Evolutionary conservation across 1,284 basidiomycete species (phyloP), one percentile per base, ranked within the genome.

Genomic region (Sporisorium exsertum): DNA sequence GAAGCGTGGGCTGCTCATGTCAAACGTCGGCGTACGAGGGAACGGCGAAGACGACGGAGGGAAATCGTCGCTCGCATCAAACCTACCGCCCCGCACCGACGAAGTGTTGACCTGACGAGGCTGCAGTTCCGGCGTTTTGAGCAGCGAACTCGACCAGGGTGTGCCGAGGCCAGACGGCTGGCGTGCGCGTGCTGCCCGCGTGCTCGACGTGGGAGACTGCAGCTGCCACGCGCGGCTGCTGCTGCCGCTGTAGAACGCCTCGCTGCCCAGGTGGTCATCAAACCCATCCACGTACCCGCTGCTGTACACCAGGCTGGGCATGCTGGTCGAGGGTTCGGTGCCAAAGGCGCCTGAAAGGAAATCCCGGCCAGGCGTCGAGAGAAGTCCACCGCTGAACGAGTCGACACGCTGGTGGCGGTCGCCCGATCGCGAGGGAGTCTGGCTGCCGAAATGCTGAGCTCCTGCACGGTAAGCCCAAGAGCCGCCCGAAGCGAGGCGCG

Each of bases 21-120:
- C 74, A 32, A 77, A 74, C 16, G 77, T 79, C 32, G 77, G 77
- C 15, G 77, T 79, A 20, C 71, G 53, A 26, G 77, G 77, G 67
- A 79, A 79, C 0, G 77, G 77, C 35, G 75, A 77, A 2, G 77
- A 73, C 43, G 74, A 73, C 16, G 68, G 74, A 26, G 69, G 72
- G 40, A 76, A 60, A 43, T 70, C 67, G 58, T 70, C 72, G 60
- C 63, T 58, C 27, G 45, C 32, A 42, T 71, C 72, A 24, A 54
- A 63, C 47, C 58, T 51, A 46, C 70, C 68, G 12, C 55, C 58
- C 0, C 72, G 64, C 61, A 75, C 40, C 49, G 68, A 75, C 6
- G 58, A 62, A 13, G 60, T 69, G 61, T 45, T 66, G 40, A 61
- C 29, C 20, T 71, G 75, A 16, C 72, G 59, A 24, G 75, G 64